Base-by-base conservation (phyloP, 305 asterid species). In the Fraxinus ornus region DNA sequence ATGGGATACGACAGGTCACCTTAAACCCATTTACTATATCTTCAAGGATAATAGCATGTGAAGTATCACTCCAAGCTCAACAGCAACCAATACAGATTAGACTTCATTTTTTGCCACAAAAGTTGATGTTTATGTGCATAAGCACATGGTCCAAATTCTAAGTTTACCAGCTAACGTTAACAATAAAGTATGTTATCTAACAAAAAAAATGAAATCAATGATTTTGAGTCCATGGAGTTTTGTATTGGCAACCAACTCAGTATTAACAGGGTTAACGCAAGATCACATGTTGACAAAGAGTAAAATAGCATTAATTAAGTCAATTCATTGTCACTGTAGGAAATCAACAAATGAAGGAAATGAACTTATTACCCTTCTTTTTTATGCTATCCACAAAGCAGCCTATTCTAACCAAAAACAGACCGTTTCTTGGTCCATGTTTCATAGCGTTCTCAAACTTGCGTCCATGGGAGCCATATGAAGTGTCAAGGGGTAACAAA, bases 331-430 rank as follows among this genome's bases (percentile, higher is more conserved):
- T 64, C 66, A 36, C 22, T 32, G 66, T 33, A 17, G 36, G 24
- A 22, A 74, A 81, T 7, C 30, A 37, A 60, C 10, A 83, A 75
- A 81, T 82, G 62, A 83, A 17, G 75, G 76, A 78, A 49, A 80
- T 35, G 10, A 24, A 55, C 44, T 66, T 70, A 82, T 88, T 93
- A 92, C 98, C 97, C 41, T 91, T 94, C 86, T 86, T 96, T 89
- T 87, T 91, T 76, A 91, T 97, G 80, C 97, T 91, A 82, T 96
- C 99, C 84, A 94, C 99, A 80, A 96, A 93, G 98, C 99, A 96
- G 78, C 95, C 91, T 78, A 94, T 89, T 47, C 95, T 90, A 85
- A 94, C 97, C 71, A 94, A 87, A 89, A 84, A 88, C 44, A 96
- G 91, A 81, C 98, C 98, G 75, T 87, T 89, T 81, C 86, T 87